Evolutionary conservation across 2,329 filamentous ascomycete species (phyloP).

Genomic region (Furcasterigmium furcatum): DNA sequence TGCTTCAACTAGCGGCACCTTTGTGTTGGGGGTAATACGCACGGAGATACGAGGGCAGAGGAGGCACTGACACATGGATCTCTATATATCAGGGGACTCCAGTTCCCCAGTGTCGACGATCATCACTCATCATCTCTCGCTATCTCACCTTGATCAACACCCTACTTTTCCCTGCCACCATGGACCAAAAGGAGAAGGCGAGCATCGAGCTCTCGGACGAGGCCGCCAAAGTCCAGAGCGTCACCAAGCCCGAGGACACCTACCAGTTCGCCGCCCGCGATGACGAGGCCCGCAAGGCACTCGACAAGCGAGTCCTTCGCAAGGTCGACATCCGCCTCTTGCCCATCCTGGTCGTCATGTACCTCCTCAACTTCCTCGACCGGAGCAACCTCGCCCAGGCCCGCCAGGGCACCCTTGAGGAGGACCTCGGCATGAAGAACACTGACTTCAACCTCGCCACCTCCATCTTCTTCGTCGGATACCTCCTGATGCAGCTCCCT

Average conservation of each 20-base stretch:
- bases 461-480: conserved; percentile 52
- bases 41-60: too few relatives aligned
- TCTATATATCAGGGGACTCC: too few relatives aligned
- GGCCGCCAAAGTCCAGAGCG: neutral
- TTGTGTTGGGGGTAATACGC: too few relatives aligned
- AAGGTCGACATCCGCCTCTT: conserved; percentile 51
- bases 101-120: too few relatives aligned
- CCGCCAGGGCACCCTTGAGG: conserved; percentile 48
- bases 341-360: conserved; percentile 50
- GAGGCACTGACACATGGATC: too few relatives aligned
- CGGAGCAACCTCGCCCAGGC: conserved; percentile 52
- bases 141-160: neutral
- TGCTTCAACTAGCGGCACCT: too few relatives aligned
- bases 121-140: neutral
- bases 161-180: neutral
- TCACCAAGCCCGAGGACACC: neutral
- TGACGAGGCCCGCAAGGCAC: neutral
- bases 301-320: conserved; percentile 28
- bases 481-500: conserved; percentile 59
- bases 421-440: conserved; percentile 49
- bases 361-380: conserved; percentile 54
- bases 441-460: conserved; percentile 56
- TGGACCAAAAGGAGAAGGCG: neutral
- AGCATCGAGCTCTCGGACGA: neutral
- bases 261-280: neutral